phyloP scores from a whole-genome alignment of 148 eudicot genomes.

The Agrostemma githago region DNA sequence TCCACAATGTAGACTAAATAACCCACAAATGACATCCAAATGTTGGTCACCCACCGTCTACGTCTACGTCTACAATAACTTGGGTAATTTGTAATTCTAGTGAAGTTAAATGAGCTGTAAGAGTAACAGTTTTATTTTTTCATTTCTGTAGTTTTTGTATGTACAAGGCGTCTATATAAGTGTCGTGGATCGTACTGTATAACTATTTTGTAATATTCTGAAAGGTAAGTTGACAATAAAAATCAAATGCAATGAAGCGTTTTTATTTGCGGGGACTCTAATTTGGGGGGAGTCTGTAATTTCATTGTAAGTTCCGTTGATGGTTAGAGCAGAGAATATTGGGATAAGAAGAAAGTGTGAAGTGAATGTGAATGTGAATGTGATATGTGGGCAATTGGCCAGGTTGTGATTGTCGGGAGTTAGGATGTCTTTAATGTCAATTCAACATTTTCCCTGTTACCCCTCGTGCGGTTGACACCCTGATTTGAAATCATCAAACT shows the following conservation, averaged over 20 bases:
- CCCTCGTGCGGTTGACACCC: slow-evolving; percentile 12
- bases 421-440: slow-evolving; percentile 7
- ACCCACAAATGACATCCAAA: background rate
- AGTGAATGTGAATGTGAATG: background rate
- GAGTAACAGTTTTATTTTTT: slow-evolving; percentile 7
- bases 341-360: background rate
- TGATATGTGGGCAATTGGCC: background rate
- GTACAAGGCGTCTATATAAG: background rate
- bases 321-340: background rate
- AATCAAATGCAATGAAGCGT: background rate
- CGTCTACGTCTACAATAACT: background rate
- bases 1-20: background rate
- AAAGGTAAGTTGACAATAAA: slow-evolving; percentile 2
- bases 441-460: slow-evolving; percentile 6
- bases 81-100: background rate
- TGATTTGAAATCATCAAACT: background rate
- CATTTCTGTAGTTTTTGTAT: background rate
- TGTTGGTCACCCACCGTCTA: background rate
- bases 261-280: background rate
- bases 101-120: background rate
- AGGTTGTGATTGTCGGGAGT: slow-evolving; percentile 23
- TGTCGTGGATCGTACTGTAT: slow-evolving; percentile 2
- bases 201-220: slow-evolving; percentile 12
- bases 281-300: background rate
- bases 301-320: background rate